A percentile compares a stretch with the other conserved stretches of the same genome.
These are phyloP conservation scores for Apocynum venetum DNA, from an alignment of 257 asterid genomes.

Conservation along the genomic window DNA sequence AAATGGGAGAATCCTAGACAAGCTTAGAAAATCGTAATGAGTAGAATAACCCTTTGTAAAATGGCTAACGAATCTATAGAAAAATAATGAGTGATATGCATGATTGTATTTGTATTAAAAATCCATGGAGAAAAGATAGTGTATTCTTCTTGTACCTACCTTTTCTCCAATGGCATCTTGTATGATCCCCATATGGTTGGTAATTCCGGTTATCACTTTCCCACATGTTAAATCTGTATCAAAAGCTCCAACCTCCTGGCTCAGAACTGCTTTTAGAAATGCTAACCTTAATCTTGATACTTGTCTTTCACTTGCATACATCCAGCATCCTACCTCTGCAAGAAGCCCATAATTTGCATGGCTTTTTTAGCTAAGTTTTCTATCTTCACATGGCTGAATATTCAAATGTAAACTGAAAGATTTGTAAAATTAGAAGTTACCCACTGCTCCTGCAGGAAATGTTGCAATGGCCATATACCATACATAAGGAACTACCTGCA, in stretches of 20 bases:
- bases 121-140: no score
- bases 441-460: slow-evolving; percentile 78
- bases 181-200: slow-evolving; percentile 63
- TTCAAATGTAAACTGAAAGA: background rate
- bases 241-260: slow-evolving; percentile 72
- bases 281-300: slow-evolving; percentile 57
- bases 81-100: no score
- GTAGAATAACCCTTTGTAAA: no score
- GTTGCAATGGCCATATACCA: slow-evolving; percentile 91
- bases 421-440: slow-evolving; percentile 24
- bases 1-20: no score
- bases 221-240: slow-evolving; percentile 72
- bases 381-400: background rate
- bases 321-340: slow-evolving; percentile 92
- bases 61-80: no score
- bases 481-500: slow-evolving; percentile 73
- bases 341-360: background rate
- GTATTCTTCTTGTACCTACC: slow-evolving; percentile 28
- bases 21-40: no score
- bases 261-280: slow-evolving; percentile 51
- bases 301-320: slow-evolving; percentile 80
- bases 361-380: background rate
- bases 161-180: slow-evolving; percentile 89
- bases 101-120: no score
- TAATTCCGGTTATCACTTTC: slow-evolving; percentile 59